A percentile compares a stretch with the other conserved stretches of the same genome.
Evolutionary conservation across 129 eudicot genomes (phyloP).

Genomic region (Pittosporum tobira): DNA sequence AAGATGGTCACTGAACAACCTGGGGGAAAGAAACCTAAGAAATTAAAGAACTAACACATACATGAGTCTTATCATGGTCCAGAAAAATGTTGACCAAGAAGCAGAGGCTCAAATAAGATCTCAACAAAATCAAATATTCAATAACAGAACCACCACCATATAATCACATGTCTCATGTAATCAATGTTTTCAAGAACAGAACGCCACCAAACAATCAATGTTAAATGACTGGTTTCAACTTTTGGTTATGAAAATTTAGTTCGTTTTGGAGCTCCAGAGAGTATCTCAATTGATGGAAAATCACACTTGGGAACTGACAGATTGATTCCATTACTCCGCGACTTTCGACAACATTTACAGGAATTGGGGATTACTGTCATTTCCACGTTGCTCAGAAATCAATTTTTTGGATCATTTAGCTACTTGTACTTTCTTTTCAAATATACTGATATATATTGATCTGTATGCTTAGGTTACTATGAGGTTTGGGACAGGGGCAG

Average conservation of each 20-base stretch:
- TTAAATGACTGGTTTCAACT: no score
- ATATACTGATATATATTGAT: neutral
- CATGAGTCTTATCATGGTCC: no score
- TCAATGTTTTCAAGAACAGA: no score
- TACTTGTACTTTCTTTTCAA: neutral
- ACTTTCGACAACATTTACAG: constrained; percentile 67
- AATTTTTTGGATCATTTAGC: neutral
- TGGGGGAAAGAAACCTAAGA: no score
- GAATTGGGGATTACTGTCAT: constrained; percentile 69
- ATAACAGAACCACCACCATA: no score
- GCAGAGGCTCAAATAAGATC: no score
- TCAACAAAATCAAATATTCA: no score
- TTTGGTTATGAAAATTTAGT: constrained; percentile 84
- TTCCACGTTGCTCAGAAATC: neutral
- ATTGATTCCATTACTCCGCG: constrained; percentile 71
- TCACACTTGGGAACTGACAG: constrained; percentile 94
- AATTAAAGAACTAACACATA: no score
- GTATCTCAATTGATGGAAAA: constrained; percentile 81
- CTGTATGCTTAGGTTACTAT: constrained; percentile 47
- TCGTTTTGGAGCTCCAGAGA: constrained; percentile 82
- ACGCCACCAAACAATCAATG: no score
- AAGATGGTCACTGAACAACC: no score
- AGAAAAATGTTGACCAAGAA: no score
- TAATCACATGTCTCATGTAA: no score
- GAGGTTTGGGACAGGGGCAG: constrained; percentile 76